These are phyloP conservation scores for Rubia yunnanensis DNA, from an alignment of 257 asterid species.

Conservation along the genomic window DNA sequence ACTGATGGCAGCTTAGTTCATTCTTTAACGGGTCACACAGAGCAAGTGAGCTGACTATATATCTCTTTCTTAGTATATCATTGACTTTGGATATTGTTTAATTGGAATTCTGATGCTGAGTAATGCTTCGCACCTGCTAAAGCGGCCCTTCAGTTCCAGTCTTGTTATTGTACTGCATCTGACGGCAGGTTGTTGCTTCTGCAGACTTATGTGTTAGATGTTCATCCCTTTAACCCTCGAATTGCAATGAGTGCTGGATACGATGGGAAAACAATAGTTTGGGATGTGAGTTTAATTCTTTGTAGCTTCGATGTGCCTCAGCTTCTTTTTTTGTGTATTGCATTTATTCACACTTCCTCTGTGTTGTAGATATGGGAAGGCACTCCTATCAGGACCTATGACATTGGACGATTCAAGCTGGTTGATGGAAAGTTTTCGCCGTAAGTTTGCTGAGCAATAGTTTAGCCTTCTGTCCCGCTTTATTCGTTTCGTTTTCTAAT, in stretches of 20 bases:
- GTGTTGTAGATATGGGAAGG: conserved; percentile 89
- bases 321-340: background rate
- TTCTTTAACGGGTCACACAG: conserved; percentile 89
- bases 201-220: conserved; percentile 95
- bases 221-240: conserved; percentile 97
- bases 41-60: conserved; percentile 56
- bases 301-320: background rate
- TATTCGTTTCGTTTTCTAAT: background rate
- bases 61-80: background rate
- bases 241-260: conserved; percentile 99
- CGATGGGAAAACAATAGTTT: conserved; percentile 92
- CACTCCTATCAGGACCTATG: conserved; percentile 66
- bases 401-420: conserved; percentile 82
- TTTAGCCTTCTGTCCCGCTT: background rate
- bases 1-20: conserved; percentile 97
- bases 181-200: conserved; percentile 41
- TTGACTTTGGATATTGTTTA: background rate
- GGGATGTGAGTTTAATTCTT: conserved; percentile 79
- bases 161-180: conserved; percentile 19
- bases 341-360: conserved; percentile 1
- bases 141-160: too few relatives aligned
- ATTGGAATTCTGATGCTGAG: background rate
- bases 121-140: too few relatives aligned
- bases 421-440: conserved; percentile 96
- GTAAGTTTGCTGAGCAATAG: conserved; percentile 40